A percentile compares a stretch with the other conserved stretches of the same genome.
Evolutionary conservation across 805 yeast genomes (phyloP).

Genomic region (Wickerhamiella kurtzmanii): DNA sequence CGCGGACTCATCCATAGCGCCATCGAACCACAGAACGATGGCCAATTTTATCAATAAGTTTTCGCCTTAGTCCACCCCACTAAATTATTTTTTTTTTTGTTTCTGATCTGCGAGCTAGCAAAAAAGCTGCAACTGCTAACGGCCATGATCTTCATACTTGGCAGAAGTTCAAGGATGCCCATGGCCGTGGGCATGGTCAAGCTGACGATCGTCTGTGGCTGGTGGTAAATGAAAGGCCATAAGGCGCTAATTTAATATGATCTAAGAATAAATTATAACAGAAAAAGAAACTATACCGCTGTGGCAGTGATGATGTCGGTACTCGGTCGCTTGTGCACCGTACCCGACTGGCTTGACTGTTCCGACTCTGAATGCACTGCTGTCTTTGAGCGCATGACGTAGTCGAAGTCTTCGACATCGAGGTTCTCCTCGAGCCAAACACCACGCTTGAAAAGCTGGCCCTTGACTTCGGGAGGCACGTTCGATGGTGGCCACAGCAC

Average conservation of each 20-base stretch:
- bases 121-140: no score
- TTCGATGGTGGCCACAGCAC: constrained; percentile 14
- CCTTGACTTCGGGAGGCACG: constrained; percentile 13
- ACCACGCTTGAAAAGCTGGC: constrained; percentile 5
- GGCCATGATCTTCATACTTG: no score
- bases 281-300: neutral
- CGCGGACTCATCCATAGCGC: neutral
- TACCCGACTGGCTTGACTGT: neutral
- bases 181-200: no score
- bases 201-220: no score
- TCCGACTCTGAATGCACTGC: neutral
- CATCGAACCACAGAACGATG: neutral
- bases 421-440: constrained; percentile 19
- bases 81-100: no score
- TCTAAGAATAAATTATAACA: neutral
- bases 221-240: no score
- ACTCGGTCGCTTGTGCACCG: neutral
- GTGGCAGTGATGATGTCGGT: neutral
- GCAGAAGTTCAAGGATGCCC: no score
- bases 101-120: no score
- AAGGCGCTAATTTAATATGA: no score
- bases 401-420: constrained; percentile 17
- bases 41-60: neutral
- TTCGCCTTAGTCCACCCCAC: no score
- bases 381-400: neutral